Evolutionary conservation across 2,329 filamentous ascomycete species (phyloP).

Genomic region (Teratosphaeria nubilosa): DNA sequence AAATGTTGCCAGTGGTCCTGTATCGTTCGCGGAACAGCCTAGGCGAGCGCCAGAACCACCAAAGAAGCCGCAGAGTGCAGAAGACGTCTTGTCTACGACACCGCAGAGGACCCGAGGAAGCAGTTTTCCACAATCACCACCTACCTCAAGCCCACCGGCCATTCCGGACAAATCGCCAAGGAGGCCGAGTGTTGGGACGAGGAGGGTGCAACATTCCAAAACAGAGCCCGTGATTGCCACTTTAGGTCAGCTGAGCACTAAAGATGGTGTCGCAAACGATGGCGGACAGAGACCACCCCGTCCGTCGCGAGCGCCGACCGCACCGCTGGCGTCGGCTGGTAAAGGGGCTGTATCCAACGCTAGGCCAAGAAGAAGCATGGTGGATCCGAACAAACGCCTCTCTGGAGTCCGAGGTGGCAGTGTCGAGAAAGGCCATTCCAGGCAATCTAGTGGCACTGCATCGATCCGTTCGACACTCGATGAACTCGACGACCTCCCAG

Average conservation of each 20-base stretch:
- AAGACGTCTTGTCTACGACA: constrained; percentile 8
- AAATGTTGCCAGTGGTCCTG: neutral
- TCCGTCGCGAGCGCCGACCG: constrained; percentile 1
- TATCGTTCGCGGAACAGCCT: constrained; percentile 8
- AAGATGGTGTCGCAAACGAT: neutral
- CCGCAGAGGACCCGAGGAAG: constrained; percentile 2
- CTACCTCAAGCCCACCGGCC: constrained; percentile 7
- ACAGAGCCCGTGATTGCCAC: neutral
- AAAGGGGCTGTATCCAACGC: neutral
- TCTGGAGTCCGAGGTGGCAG: neutral
- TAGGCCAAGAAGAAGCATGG: neutral
- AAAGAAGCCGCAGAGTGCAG: constrained; percentile 7
- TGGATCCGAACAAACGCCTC: neutral
- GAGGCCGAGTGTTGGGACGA: neutral
- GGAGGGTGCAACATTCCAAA: neutral
- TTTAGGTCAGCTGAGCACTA: neutral
- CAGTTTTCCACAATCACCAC: neutral
- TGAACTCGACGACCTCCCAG: constrained; percentile 1
- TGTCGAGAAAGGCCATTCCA: constrained; percentile 2
- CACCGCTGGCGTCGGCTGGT: neutral
- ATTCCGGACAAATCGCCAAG: constrained; percentile 10
- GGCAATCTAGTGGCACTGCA: constrained; percentile 2
- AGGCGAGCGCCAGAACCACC: constrained; percentile 10
- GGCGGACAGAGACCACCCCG: neutral
- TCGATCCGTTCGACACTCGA: constrained; percentile 3